These are phyloP conservation scores for Eucalyptus erythrocorys DNA, from an alignment of 345 rosid genomes.

Conservation along the genomic window DNA sequence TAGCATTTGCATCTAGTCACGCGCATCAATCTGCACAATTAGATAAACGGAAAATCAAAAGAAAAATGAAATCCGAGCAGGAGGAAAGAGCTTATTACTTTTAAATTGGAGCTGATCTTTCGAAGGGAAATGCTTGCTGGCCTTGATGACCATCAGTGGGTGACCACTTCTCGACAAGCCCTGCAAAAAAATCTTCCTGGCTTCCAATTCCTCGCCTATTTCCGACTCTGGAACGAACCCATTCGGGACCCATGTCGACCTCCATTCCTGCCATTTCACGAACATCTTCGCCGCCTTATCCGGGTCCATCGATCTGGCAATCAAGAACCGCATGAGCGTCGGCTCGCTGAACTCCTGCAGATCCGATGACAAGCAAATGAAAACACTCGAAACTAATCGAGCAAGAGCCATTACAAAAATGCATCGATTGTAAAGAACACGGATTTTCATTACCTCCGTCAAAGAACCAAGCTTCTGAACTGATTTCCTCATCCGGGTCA, in stretches of 20 bases:
- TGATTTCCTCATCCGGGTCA: slow-evolving; percentile 62
- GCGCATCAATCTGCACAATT: background rate
- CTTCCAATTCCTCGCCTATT: slow-evolving; percentile 43
- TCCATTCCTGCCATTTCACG: slow-evolving; percentile 86
- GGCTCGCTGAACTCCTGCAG: slow-evolving; percentile 45
- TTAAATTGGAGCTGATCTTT: slow-evolving; percentile 70
- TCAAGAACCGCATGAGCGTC: slow-evolving; percentile 72
- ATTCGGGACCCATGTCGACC: slow-evolving; percentile 48
- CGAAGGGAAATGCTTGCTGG: slow-evolving; percentile 50
- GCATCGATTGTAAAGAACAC: background rate
- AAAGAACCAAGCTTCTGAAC: slow-evolving; percentile 57
- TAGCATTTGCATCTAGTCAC: background rate
- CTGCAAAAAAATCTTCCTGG: slow-evolving; percentile 52
- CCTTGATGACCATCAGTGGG: slow-evolving; percentile 37
- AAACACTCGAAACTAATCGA: background rate
- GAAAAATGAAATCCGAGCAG: background rate
- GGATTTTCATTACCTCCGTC: slow-evolving; percentile 27
- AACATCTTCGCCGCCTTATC: slow-evolving; percentile 79
- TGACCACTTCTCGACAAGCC: slow-evolving; percentile 39
- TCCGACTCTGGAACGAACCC: slow-evolving; percentile 65
- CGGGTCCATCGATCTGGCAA: slow-evolving; percentile 84
- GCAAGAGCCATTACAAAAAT: background rate
- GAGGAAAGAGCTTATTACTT: slow-evolving; percentile 21
- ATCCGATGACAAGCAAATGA: background rate
- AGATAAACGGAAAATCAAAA: background rate